Percentiles rank a stretch among this genome's conserved stretches.
Evolutionary conservation across 176 grass and related monocot genomes (phyloP).

Genomic region (Phragmites australis): DNA sequence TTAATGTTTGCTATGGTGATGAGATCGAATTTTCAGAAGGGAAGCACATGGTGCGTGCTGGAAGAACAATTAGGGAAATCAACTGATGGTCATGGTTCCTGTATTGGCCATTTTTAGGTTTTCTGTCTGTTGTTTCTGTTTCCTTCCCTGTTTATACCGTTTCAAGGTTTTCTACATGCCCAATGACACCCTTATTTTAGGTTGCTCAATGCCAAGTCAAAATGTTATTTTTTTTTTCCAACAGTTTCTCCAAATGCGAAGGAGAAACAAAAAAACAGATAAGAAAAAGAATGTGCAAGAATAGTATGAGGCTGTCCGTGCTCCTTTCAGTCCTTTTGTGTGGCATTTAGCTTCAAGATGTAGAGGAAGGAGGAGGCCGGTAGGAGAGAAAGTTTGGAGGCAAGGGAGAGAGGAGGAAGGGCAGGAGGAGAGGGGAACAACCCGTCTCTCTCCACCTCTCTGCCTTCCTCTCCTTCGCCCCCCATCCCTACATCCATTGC

Average conservation of each 20-base stretch:
- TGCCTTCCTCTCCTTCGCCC: constrained; percentile 24
- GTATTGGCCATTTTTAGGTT: constrained; percentile 29
- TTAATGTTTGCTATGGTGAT: constrained; percentile 5
- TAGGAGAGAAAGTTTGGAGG: constrained; percentile 6
- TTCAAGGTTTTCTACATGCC: constrained; percentile 2
- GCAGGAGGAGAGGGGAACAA: constrained; percentile 36
- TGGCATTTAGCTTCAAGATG: constrained; percentile 36
- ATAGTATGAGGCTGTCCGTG: constrained; percentile 49
- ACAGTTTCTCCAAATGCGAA: neutral
- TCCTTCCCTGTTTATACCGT: neutral
- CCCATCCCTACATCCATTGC: neutral
- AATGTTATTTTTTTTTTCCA: neutral
- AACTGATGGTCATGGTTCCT: neutral
- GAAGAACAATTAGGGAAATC: constrained; percentile 17
- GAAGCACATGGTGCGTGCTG: neutral
- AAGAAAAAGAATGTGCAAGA: constrained; percentile 32
- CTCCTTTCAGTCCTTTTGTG: constrained; percentile 15
- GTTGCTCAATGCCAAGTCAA: neutral
- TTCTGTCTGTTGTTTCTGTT: neutral
- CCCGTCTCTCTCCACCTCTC: constrained; percentile 42
- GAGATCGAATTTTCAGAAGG: neutral
- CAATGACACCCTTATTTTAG: constrained; percentile 36
- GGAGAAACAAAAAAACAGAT: neutral
- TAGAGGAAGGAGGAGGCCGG: neutral
- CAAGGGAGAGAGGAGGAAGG: constrained; percentile 31